phyloP scores from a whole-genome alignment of 345 rosid species.

The Moringa oleifera region DNA sequence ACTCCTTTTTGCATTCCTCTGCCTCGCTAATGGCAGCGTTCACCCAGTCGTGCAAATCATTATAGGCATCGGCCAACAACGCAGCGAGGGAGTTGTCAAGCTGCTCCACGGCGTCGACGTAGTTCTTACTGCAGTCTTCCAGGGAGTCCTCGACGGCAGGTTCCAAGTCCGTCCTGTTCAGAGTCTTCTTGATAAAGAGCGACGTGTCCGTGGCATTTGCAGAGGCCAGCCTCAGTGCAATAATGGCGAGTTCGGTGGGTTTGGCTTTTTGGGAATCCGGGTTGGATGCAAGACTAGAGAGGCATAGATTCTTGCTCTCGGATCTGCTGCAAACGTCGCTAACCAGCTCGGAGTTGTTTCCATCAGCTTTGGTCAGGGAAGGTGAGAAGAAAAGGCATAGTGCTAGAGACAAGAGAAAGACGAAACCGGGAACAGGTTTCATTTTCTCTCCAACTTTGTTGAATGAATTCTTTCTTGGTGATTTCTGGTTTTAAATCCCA shows the following conservation, averaged over 20 bases:
- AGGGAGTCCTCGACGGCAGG: constrained; percentile 51
- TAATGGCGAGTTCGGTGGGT: constrained; percentile 37
- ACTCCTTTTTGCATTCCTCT: neutral
- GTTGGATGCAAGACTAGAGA: constrained; percentile 35
- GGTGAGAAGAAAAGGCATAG: constrained; percentile 10
- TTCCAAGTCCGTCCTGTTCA: constrained; percentile 21
- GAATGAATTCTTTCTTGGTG: no score
- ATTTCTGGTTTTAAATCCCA: no score
- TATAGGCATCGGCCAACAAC: constrained; percentile 26
- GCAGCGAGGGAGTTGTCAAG: constrained; percentile 57
- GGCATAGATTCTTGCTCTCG: constrained; percentile 39
- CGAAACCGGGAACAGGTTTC: no score
- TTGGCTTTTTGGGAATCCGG: constrained; percentile 35
- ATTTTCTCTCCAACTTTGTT: no score
- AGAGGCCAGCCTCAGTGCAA: constrained; percentile 42
- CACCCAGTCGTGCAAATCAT: constrained; percentile 40
- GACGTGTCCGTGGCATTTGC: constrained; percentile 39
- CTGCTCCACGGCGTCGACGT: constrained; percentile 51
- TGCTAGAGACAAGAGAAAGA: no score
- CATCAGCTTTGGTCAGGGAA: neutral
- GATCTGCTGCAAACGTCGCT: constrained; percentile 31
- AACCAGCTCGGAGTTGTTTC: constrained; percentile 12
- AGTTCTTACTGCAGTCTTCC: constrained; percentile 47
- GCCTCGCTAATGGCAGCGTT: constrained; percentile 38
- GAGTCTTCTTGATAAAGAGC: constrained; percentile 25